A percentile compares a stretch with the other conserved stretches of the same genome.
phyloP scores from a whole-genome alignment of 306 rosid genomes.

The Ammopiptanthus mongolicus region DNA sequence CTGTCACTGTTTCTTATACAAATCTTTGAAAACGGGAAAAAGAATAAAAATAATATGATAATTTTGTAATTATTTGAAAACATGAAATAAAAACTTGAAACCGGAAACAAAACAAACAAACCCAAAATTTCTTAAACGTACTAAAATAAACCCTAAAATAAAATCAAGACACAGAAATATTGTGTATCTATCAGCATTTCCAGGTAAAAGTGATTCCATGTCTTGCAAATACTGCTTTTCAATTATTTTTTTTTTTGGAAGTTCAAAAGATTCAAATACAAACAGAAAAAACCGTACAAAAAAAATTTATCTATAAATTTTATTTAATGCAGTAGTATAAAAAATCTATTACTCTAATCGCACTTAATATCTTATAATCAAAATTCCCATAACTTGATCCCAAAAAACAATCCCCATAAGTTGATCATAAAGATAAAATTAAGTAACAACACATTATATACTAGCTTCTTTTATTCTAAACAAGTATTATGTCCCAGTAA shows the following conservation, averaged over 20 bases:
- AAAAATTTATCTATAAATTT: background rate
- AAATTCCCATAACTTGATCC: background rate
- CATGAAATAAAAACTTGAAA: no score
- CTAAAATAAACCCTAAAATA: no score
- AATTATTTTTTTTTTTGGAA: background rate
- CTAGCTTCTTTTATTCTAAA: background rate
- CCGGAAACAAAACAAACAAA: no score
- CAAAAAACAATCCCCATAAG: no score
- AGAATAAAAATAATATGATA: no score
- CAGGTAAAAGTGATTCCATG: no score
- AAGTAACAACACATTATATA: background rate
- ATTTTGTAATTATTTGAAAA: no score
- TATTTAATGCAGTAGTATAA: background rate
- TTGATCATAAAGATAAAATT: background rate
- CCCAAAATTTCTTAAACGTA: no score
- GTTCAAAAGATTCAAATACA: background rate
- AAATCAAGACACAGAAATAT: no score
- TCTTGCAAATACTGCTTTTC: background rate
- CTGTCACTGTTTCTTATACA: no score
- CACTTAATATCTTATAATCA: background rate
- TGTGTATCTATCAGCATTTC: no score
- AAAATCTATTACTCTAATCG: background rate
- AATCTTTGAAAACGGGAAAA: no score
- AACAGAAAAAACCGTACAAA: background rate
- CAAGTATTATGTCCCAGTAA: background rate